Evolutionary conservation across 306 rosid species (phyloP), one percentile per base, ranked within the genome.

Genomic region (Acacia crassicarpa): DNA sequence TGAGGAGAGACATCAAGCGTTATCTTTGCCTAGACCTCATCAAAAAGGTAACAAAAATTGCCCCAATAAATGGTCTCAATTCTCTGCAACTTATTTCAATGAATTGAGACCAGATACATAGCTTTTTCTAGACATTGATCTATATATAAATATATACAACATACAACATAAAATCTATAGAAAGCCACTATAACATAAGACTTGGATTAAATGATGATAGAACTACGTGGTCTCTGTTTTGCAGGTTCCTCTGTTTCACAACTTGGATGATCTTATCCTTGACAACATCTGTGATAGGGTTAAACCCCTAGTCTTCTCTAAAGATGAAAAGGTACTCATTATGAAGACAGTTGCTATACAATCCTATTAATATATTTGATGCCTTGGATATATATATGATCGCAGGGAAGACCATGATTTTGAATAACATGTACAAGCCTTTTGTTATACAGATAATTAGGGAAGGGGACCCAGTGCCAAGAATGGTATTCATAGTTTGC

Each of bases 261-360:
- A 92, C 90, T 82, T 95, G 92, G 97, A 93, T 74, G 93, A 89
- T 38, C 98, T 95, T 78, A 93, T 95, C 86, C 98, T 92, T 62
- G 99, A 95, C 92, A 95, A 95, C 89, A 95, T 95, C 2, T 95
- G 99, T 16, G 99, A 95, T 19, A 83, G 97, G 78, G 97, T 95
- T 78, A 91, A 78, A 82, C 99, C 98, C 11, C 82, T 95, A 7
- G 94, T 95, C 67, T 93, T 92, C 91, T 91, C 97, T 30, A 93
- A 88, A 84, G 97, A 95, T 16, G 99, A 95, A 86, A 95, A 95
- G 99, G 99, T 95, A 80, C 69, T 8, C 25, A 72, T 38, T 56
- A 71, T 65, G 67, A 38, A 69, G 35, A 17, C 78, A 75, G 46
- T 62, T 67, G 44, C 56, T 51, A n/a, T 3, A 6, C 12, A 2